Conservation (phyloP, 176 grass and related monocot genomes). For the Bonia amplexicaulis region DNA sequence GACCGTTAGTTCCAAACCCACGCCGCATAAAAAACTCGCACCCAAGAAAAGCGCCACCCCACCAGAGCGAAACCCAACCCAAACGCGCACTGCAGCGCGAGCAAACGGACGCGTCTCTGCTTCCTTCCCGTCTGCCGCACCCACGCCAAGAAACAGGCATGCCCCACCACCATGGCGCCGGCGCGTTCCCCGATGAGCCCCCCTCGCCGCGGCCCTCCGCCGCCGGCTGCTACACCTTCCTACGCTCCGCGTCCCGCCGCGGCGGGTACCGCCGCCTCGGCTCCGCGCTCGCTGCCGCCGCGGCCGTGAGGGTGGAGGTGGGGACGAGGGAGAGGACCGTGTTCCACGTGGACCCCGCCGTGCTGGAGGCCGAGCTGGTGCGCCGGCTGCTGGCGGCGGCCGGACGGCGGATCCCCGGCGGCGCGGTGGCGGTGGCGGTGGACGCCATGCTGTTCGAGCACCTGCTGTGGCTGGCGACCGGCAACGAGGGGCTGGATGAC, state of each 20-base stretch:
- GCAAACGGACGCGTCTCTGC: background rate
- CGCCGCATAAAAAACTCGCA: background rate
- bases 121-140: background rate
- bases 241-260: slow-evolving; percentile 32
- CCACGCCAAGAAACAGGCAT: slow-evolving; percentile 8
- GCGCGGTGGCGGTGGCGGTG: slow-evolving; percentile 34
- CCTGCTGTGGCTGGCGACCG: slow-evolving; percentile 55
- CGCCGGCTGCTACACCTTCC: slow-evolving; percentile 63
- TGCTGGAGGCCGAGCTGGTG: slow-evolving; percentile 54
- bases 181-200: background rate
- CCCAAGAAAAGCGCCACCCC: background rate
- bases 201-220: slow-evolving; percentile 24
- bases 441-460: slow-evolving; percentile 75
- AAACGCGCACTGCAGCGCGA: background rate
- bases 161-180: background rate
- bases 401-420: slow-evolving; percentile 17
- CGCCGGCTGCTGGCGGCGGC: slow-evolving; percentile 46
- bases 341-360: slow-evolving; percentile 58
- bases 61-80: background rate
- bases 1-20: slow-evolving; percentile 18
- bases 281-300: background rate
- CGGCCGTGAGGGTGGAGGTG: slow-evolving; percentile 67
- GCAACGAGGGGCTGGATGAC: background rate
- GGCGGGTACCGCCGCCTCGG: slow-evolving; percentile 43
- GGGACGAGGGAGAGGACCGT: slow-evolving; percentile 48